Evolutionary conservation across 2,329 filamentous ascomycete species (phyloP).

Genomic region (Alternaria rosae): DNA sequence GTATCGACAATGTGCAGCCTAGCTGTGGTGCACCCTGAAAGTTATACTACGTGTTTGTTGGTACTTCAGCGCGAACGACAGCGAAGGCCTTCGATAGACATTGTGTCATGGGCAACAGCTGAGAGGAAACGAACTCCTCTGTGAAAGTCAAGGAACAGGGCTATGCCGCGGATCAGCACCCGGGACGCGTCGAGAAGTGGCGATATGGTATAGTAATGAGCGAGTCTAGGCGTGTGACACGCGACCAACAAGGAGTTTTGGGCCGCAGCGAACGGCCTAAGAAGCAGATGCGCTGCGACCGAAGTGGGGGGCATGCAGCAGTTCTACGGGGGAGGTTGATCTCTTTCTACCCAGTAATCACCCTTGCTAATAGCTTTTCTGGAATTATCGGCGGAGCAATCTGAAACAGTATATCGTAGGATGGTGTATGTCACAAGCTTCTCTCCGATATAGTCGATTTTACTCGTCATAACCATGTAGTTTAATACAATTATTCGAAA

Average conservation of each 20-base stretch:
- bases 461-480: slow-evolving; percentile 7
- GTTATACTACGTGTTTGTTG: neutral
- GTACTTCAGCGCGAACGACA: neutral
- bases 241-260: slow-evolving; percentile 11
- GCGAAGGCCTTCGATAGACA: neutral
- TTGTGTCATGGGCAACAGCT: neutral
- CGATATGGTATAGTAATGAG: neutral
- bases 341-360: slow-evolving; percentile 27
- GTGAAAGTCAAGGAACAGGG: neutral
- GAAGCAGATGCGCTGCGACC: neutral
- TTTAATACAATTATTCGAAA: slow-evolving; percentile 8
- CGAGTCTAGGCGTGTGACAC: slow-evolving; percentile 4
- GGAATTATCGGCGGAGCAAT: slow-evolving; percentile 10
- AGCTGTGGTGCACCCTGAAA: neutral
- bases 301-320: slow-evolving; percentile 15
- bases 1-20: neutral
- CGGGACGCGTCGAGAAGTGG: neutral
- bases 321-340: slow-evolving; percentile 11
- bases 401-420: slow-evolving; percentile 21
- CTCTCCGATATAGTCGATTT: neutral
- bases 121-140: neutral
- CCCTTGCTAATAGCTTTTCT: slow-evolving; percentile 22
- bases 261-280: neutral
- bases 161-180: neutral
- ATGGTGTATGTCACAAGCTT: neutral